A percentile compares a stretch with the other conserved stretches of the same genome.
phyloP scores from a whole-genome alignment of 2,329 filamentous ascomycete genomes.

The Davidsoniella virescens region DNA sequence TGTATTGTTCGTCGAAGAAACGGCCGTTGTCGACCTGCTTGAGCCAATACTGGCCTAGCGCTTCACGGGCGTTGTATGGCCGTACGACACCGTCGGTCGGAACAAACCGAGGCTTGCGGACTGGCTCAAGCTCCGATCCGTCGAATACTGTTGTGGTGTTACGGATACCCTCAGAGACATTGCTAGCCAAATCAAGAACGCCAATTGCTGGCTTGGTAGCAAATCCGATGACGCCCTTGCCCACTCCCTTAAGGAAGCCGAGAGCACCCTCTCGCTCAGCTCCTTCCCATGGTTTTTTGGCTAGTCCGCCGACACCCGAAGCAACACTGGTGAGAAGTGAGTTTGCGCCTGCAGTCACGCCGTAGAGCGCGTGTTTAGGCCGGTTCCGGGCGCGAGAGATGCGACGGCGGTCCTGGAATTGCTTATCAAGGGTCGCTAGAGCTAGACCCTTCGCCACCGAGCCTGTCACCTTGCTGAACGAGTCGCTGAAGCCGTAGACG shows the following conservation, averaged over 20 bases:
- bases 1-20: slow-evolving; percentile 95
- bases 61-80: slow-evolving; percentile 86
- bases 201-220: slow-evolving; percentile 95
- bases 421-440: slow-evolving; percentile 90
- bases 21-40: slow-evolving; percentile 96
- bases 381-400: slow-evolving; percentile 87
- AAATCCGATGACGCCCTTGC: slow-evolving; percentile 85
- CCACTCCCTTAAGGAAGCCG: slow-evolving; percentile 94
- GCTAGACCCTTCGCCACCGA: slow-evolving; percentile 93
- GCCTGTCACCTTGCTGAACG: slow-evolving; percentile 93
- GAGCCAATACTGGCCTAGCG: slow-evolving; percentile 93
- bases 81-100: slow-evolving; percentile 84
- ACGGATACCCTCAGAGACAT: slow-evolving; percentile 90
- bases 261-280: slow-evolving; percentile 88
- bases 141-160: slow-evolving; percentile 99
- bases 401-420: slow-evolving; percentile 90
- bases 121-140: slow-evolving; percentile 80
- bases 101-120: slow-evolving; percentile 85
- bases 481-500: slow-evolving; percentile 92
- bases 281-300: slow-evolving; percentile 83
- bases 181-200: slow-evolving; percentile 90
- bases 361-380: slow-evolving; percentile 93
- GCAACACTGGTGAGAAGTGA: slow-evolving; percentile 85
- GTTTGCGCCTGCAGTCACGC: slow-evolving; percentile 88
- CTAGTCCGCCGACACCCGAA: slow-evolving; percentile 83